Evolutionary conservation across 768 basidiomycete genomes (phyloP).

Genomic region (Boletus subparvulus): DNA sequence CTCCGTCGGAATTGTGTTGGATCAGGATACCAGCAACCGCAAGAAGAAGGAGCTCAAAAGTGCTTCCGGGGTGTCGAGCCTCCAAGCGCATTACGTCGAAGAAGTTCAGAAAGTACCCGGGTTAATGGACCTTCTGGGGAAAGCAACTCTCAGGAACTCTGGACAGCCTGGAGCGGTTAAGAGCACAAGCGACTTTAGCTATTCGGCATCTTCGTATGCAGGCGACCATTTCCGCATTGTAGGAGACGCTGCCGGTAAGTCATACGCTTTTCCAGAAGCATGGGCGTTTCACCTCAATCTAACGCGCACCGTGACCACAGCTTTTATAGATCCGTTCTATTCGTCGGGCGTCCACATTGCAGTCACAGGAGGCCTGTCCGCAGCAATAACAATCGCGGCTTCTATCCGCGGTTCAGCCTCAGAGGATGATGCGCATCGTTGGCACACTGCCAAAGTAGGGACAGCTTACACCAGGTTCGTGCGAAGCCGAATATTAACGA

Average conservation of each 20-base stretch:
- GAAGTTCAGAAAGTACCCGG: constrained; percentile 1
- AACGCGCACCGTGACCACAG: not conserved
- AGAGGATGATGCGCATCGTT: constrained; percentile 7
- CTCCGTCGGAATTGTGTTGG: constrained; percentile 55
- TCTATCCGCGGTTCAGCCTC: constrained; percentile 8
- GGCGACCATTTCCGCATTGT: constrained; percentile 53
- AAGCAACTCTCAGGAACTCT: too few species aligned
- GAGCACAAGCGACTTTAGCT: constrained; percentile 58
- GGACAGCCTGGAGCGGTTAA: constrained; percentile 10
- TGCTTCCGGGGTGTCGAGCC: not conserved
- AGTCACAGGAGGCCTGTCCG: constrained; percentile 9
- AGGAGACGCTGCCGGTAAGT: constrained; percentile 46
- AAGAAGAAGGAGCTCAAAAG: constrained; percentile 17
- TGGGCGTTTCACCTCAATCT: too few species aligned
- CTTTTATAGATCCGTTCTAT: constrained; percentile 16
- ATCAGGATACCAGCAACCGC: constrained; percentile 33
- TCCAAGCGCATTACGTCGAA: constrained; percentile 6
- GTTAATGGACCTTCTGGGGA: too few species aligned
- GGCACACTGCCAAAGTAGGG: constrained; percentile 13
- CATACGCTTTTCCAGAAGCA: too few species aligned
- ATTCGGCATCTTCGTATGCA: constrained; percentile 54
- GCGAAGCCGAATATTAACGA: too few species aligned
- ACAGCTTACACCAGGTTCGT: constrained; percentile 8
- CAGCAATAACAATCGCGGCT: constrained; percentile 10
- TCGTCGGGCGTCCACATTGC: constrained; percentile 13